phyloP scores from a whole-genome alignment of 2,329 filamentous ascomycete species.

The Thyridium curvatum region DNA sequence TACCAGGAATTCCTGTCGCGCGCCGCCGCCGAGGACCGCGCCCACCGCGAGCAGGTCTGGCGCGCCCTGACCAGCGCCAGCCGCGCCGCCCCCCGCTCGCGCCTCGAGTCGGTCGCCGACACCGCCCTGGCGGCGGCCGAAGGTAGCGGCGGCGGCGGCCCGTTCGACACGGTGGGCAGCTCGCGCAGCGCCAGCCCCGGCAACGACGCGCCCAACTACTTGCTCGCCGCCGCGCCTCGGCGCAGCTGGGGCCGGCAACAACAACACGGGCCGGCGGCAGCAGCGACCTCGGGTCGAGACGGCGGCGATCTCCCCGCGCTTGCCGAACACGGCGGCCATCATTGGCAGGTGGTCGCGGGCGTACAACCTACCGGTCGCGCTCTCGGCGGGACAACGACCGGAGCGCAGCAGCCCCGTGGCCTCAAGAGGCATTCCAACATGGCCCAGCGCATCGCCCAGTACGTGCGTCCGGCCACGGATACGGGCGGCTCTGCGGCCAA shows the following conservation, averaged over 20 bases:
- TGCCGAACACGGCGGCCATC: too few species aligned
- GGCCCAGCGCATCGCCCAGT: conserved; percentile 44
- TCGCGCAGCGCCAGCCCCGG: background rate
- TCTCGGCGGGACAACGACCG: too few species aligned
- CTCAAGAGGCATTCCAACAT: conserved; percentile 18
- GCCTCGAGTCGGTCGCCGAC: conserved; percentile 1
- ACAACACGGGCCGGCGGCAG: background rate
- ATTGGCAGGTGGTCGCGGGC: conserved; percentile 2
- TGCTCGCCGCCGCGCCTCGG: too few species aligned
- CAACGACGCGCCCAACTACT: too few species aligned
- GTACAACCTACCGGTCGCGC: background rate
- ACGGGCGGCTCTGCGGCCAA: background rate
- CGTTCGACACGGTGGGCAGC: background rate
- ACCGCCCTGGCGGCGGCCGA: background rate
- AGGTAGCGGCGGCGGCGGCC: conserved; percentile 1
- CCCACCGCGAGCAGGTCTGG: conserved; percentile 11
- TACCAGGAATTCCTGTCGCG: conserved; percentile 19
- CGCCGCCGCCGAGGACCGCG: conserved; percentile 17
- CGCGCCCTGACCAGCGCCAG: conserved; percentile 13
- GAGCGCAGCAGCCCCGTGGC: conserved; percentile 6
- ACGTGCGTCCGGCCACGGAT: conserved; percentile 17
- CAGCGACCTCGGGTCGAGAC: too few species aligned
- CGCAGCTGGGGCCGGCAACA: background rate
- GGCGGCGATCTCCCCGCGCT: too few species aligned
- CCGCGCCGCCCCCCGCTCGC: conserved; percentile 4